Conservation (phyloP, 805 yeast genomes). For the Wickerhamiella qilinensis region DNA sequence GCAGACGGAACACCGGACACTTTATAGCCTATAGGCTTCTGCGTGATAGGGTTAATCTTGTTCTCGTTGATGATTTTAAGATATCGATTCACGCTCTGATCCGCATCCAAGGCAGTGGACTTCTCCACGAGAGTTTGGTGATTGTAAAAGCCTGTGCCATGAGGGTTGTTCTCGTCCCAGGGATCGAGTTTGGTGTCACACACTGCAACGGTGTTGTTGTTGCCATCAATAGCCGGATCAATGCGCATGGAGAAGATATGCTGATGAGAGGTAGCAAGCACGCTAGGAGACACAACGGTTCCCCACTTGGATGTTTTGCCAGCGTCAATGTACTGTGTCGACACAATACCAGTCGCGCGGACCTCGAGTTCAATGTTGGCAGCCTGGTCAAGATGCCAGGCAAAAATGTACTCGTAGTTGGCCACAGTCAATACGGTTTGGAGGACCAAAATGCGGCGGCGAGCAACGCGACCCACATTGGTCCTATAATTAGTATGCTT, state of each 20-base stretch:
- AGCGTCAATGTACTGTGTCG: slow-evolving; percentile 71
- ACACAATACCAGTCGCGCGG: slow-evolving; percentile 73
- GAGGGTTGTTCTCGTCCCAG: slow-evolving; percentile 39
- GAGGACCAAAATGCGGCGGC: slow-evolving; percentile 64
- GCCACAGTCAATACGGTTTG: slow-evolving; percentile 77
- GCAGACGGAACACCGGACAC: slow-evolving; percentile 59
- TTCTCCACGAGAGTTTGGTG: slow-evolving; percentile 49
- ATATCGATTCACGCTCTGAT: slow-evolving; percentile 59
- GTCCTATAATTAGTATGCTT: slow-evolving; percentile 65
- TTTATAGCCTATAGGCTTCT: slow-evolving; percentile 64
- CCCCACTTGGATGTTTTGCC: slow-evolving; percentile 53
- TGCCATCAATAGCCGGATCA: slow-evolving; percentile 72
- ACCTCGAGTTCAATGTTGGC: slow-evolving; percentile 66
- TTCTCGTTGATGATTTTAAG: slow-evolving; percentile 63
- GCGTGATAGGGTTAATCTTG: slow-evolving; percentile 50
- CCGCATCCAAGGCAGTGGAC: slow-evolving; percentile 56
- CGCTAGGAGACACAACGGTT: slow-evolving; percentile 63
- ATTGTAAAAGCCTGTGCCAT: slow-evolving; percentile 53
- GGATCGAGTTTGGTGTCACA: slow-evolving; percentile 56
- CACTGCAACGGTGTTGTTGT: slow-evolving; percentile 53
- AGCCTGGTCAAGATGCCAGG: slow-evolving; percentile 58
- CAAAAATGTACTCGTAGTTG: slow-evolving; percentile 64
- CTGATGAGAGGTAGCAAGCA: slow-evolving; percentile 73
- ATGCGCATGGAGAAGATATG: slow-evolving; percentile 66
- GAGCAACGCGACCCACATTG: slow-evolving; percentile 58